Conservation (phyloP, 2,329 filamentous ascomycete genomes). For the Ascochyta fabae region DNA sequence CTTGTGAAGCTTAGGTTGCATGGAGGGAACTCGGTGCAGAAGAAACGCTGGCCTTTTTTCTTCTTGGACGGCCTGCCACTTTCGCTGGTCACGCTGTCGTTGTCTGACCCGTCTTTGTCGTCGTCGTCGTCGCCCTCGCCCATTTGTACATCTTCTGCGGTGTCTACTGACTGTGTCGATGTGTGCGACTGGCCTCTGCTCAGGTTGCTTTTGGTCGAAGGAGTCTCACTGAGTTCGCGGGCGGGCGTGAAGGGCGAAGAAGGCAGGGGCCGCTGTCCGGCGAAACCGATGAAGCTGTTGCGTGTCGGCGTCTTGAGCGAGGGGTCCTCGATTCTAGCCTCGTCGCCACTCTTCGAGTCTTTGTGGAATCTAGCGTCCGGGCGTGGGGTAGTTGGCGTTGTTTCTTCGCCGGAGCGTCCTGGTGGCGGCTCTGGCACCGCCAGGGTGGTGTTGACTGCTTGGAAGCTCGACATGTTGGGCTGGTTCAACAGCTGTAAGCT, state of each 20-base stretch:
- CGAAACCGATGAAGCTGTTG: conserved; percentile 56
- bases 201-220: conserved; percentile 47
- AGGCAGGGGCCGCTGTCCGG: conserved; percentile 56
- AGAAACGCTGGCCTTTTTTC: conserved; percentile 96
- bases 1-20: conserved; percentile 94
- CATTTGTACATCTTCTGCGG: conserved; percentile 77
- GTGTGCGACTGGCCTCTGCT: conserved; percentile 66
- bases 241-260: conserved; percentile 54
- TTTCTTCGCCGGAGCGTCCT: conserved; percentile 59
- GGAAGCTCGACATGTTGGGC: conserved; percentile 62
- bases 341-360: conserved; percentile 46
- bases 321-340: conserved; percentile 48
- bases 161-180: conserved; percentile 66
- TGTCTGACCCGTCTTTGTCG: conserved; percentile 60
- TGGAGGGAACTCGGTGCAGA: conserved; percentile 92
- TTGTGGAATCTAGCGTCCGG: conserved; percentile 51
- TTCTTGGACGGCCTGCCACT: conserved; percentile 85
- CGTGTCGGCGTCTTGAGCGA: conserved; percentile 69
- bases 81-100: conserved; percentile 57
- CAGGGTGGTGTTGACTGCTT: conserved; percentile 65
- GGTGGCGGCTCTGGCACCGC: conserved; percentile 51
- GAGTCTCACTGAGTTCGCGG: conserved; percentile 50
- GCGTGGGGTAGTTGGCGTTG: conserved; percentile 63
- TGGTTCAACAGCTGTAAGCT: conserved; percentile 1
- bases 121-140: conserved; percentile 74